Conservation (phyloP, 345 rosid species). For the Eucalyptus marginata region DNA sequence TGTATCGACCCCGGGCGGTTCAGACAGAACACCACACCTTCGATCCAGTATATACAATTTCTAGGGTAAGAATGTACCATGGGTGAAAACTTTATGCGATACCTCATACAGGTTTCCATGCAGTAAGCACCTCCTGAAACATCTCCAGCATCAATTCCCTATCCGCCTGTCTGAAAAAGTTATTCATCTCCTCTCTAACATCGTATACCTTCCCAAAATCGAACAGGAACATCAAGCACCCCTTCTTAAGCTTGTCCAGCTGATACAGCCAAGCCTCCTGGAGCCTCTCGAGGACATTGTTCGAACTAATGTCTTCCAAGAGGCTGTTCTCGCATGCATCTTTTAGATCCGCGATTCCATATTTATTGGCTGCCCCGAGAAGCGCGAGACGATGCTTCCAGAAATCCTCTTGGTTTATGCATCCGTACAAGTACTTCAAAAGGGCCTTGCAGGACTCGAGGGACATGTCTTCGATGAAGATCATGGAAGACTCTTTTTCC, state of each 20-base stretch:
- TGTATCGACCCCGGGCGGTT: not conserved
- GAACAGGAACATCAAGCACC: conserved; percentile 71
- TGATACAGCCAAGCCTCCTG: conserved; percentile 93
- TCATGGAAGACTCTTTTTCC: conserved; percentile 84
- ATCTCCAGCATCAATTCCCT: conserved; percentile 76
- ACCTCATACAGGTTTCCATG: conserved; percentile 54
- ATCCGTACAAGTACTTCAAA: conserved; percentile 76
- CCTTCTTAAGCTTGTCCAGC: conserved; percentile 73
- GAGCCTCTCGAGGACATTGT: conserved; percentile 78
- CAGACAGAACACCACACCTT: not conserved
- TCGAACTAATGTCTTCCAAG: conserved; percentile 73
- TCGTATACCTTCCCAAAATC: conserved; percentile 90
- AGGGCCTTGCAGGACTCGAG: conserved; percentile 73
- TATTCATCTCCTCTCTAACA: conserved; percentile 59
- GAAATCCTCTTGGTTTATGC: conserved; percentile 68
- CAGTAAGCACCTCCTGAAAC: conserved; percentile 81
- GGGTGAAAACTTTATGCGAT: not conserved
- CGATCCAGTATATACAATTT: not conserved
- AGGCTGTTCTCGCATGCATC: conserved; percentile 85
- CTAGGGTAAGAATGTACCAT: not conserved
- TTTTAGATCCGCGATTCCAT: conserved; percentile 59
- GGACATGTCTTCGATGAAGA: conserved; percentile 77
- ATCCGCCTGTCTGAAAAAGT: conserved; percentile 75
- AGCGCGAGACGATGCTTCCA: conserved; percentile 81
- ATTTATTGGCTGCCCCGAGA: conserved; percentile 80